Conservation (phyloP, 148 eudicot genomes). For the Dianthus caryophyllus region DNA sequence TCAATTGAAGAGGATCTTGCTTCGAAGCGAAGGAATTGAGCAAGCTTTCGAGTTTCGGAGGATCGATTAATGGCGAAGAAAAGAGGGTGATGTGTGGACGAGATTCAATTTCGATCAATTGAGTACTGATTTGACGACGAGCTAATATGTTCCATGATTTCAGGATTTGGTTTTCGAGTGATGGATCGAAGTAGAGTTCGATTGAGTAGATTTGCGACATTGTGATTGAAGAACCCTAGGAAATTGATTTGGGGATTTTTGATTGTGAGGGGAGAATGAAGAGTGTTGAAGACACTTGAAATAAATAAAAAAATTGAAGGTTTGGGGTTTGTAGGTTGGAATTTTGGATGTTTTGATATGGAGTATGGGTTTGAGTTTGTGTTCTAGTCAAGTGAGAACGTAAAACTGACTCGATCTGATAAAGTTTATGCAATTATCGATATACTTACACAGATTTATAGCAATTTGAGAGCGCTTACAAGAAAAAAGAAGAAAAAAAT, state of each 20-base stretch:
- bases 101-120: constrained; percentile 86
- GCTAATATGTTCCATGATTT: constrained; percentile 89
- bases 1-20: constrained; percentile 63
- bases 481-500: no score
- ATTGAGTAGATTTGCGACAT: constrained; percentile 86
- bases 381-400: no score
- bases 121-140: constrained; percentile 86
- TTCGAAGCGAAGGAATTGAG: constrained; percentile 56
- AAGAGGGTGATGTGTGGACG: constrained; percentile 91
- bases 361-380: no score
- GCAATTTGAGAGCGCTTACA: no score
- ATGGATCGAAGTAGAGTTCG: constrained; percentile 88
- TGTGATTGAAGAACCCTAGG: neutral
- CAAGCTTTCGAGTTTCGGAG: constrained; percentile 54
- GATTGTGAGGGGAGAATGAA: no score
- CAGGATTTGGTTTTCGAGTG: constrained; percentile 79
- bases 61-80: constrained; percentile 45
- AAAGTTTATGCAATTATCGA: no score
- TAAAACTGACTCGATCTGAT: no score
- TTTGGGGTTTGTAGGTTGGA: no score
- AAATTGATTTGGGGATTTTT: neutral
- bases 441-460: no score
- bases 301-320: no score
- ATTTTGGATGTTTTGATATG: no score
- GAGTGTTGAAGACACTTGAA: no score